A percentile compares a stretch with the other conserved stretches of the same genome.
Conservation (phyloP, 371 early-diverging fungal species). For the Blakeslea trispora region DNA sequence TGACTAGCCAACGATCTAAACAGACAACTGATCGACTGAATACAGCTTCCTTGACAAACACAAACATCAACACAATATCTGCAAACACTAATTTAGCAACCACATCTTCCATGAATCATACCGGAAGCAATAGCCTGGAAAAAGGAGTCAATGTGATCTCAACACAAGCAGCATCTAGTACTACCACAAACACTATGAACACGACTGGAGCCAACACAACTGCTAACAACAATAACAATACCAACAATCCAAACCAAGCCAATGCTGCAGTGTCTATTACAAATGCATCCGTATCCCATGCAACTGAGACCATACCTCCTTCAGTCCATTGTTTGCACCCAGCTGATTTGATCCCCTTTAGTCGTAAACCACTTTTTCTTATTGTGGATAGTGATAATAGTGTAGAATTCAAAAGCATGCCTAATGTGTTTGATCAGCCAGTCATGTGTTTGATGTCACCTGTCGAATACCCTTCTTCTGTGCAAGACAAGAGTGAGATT, state of each 20-base stretch:
- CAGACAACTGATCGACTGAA: slow-evolving; percentile 15
- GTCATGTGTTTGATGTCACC: slow-evolving; percentile 91
- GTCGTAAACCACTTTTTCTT: slow-evolving; percentile 90
- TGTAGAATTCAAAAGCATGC: slow-evolving; percentile 72
- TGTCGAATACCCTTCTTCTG: slow-evolving; percentile 75
- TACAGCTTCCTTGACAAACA: not conserved
- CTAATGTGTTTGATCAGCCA: slow-evolving; percentile 86
- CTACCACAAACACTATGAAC: not conserved
- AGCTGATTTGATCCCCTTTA: slow-evolving; percentile 88
- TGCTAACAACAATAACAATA: not conserved
- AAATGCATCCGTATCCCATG: not conserved
- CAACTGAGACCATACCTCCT: slow-evolving; percentile 9
- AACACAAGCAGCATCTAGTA: no score
- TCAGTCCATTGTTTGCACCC: slow-evolving; percentile 83
- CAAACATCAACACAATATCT: slow-evolving; percentile 2
- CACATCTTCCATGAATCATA: slow-evolving; percentile 1
- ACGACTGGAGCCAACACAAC: not conserved
- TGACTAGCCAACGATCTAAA: slow-evolving; percentile 48
- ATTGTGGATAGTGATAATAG: slow-evolving; percentile 91
- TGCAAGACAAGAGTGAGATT: slow-evolving; percentile 79
- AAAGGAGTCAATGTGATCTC: not conserved
- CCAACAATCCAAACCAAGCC: not conserved
- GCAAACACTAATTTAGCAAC: slow-evolving; percentile 1
- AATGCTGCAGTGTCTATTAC: not conserved
- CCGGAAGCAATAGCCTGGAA: slow-evolving; percentile 1